These are phyloP conservation scores for Pythium rhizo-oryzae DNA, from an alignment of 352 stramenopile genomes.

Conservation along the genomic window DNA sequence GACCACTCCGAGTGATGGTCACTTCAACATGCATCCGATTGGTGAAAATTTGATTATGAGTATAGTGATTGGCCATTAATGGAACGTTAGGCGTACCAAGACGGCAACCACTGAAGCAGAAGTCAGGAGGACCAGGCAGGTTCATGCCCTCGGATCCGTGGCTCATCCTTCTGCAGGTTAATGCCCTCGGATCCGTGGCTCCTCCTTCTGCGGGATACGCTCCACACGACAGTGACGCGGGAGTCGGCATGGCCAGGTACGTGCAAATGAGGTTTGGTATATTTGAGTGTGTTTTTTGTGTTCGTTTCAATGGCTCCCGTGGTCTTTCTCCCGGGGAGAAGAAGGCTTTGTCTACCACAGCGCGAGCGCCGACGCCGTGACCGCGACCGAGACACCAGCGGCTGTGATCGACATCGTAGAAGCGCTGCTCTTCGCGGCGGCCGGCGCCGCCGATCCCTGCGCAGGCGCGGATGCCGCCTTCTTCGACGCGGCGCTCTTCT, in stretches of 20 bases:
- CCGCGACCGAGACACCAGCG: neutral
- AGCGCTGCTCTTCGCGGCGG: neutral
- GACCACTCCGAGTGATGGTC: slow-evolving; percentile 23
- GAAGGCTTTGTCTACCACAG: slow-evolving; percentile 4
- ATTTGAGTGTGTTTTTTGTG: no score
- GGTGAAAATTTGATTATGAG: neutral
- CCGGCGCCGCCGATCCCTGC: neutral
- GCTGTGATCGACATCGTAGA: neutral
- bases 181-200: no score
- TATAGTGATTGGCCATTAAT: neutral
- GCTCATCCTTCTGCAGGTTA: no score
- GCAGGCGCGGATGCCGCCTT: neutral
- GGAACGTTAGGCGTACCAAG: no score
- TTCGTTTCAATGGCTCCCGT: no score
- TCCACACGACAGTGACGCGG: neutral
- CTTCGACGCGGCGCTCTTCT: slow-evolving; percentile 3
- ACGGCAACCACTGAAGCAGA: no score
- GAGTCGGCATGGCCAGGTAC: neutral
- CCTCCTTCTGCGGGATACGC: no score
- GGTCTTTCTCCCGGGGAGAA: no score
- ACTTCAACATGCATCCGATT: slow-evolving; percentile 19
- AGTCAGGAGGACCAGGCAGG: no score
- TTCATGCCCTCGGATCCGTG: no score
- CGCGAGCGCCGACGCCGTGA: neutral
- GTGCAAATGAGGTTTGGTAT: neutral